Evolutionary conservation across 371 early-diverging fungal species (phyloP).

Genomic region (Coemansia sp.): DNA sequence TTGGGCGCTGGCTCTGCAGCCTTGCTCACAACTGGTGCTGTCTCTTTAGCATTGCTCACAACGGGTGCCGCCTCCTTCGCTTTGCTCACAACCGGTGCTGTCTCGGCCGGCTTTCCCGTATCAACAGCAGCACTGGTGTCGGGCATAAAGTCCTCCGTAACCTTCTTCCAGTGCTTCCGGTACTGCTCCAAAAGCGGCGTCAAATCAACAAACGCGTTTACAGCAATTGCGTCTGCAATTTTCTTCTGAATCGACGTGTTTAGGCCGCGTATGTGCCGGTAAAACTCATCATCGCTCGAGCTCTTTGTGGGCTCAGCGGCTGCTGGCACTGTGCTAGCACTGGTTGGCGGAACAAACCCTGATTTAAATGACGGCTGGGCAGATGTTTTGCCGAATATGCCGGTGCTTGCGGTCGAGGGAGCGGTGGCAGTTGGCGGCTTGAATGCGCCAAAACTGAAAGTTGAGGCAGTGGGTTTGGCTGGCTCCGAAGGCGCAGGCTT

Average conservation of each 20-base stretch:
- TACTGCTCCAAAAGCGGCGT: constrained; percentile 44
- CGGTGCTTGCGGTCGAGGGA: neutral
- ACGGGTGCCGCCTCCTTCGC: neutral
- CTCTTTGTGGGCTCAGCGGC: neutral
- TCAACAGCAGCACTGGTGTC: neutral
- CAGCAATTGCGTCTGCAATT: constrained; percentile 24
- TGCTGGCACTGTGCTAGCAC: neutral
- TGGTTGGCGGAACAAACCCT: constrained; percentile 10
- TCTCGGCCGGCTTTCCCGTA: neutral
- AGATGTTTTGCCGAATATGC: neutral
- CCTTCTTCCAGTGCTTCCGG: constrained; percentile 22
- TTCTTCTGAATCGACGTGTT: constrained; percentile 42
- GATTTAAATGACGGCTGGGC: constrained; percentile 3
- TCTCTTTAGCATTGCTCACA: too few species aligned
- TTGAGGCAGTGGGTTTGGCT: neutral
- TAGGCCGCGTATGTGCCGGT: constrained; percentile 44
- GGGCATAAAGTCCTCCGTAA: constrained; percentile 2
- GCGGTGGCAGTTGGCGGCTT: constrained; percentile 20
- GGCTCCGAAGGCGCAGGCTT: neutral
- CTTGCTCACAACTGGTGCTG: neutral
- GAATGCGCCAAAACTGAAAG: constrained; percentile 20
- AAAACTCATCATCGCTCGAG: constrained; percentile 17
- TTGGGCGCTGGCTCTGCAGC: neutral
- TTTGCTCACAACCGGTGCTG: neutral
- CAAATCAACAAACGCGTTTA: constrained; percentile 44